Percentiles rank a stretch among this genome's conserved stretches.
phyloP scores from a whole-genome alignment of 345 rosid species.

The Gossypium turneri region DNA sequence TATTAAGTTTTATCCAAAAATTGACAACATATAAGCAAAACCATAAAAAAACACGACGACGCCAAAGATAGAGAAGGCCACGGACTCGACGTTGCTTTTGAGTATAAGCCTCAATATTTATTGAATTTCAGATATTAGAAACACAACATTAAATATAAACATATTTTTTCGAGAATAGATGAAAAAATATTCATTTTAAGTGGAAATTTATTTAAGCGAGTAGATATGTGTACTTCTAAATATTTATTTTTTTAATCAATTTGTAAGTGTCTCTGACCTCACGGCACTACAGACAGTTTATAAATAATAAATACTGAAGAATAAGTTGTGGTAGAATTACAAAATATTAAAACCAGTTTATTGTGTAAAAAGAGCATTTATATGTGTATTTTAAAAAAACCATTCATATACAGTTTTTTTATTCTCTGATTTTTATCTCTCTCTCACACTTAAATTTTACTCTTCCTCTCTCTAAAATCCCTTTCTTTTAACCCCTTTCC shows the following conservation, averaged over 20 bases:
- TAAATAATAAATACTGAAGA: neutral
- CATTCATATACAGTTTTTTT: neutral
- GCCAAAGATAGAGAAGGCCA: conserved; percentile 7
- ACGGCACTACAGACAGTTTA: neutral
- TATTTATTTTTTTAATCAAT: too few relatives aligned
- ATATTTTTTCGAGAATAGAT: too few relatives aligned
- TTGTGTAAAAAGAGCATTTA: too few relatives aligned
- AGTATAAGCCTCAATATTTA: conserved; percentile 11
- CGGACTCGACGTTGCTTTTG: conserved; percentile 15
- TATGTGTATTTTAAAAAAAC: neutral
- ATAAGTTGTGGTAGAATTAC: neutral
- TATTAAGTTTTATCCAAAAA: neutral
- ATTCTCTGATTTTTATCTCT: neutral
- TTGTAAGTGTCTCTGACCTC: too few relatives aligned
- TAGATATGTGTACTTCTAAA: too few relatives aligned
- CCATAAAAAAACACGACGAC: conserved; percentile 14
- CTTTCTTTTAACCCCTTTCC: neutral
- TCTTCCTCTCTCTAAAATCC: conserved; percentile 17
- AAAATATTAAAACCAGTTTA: too few relatives aligned
- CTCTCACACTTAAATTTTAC: neutral
- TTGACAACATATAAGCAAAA: neutral
- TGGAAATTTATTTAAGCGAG: too few relatives aligned
- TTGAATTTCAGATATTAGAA: neutral
- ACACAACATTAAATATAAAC: too few relatives aligned
- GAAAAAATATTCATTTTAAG: neutral